Evolutionary conservation across 164 flowering plant species (phyloP), one percentile per base, ranked within the genome.

Genomic region (Nymphaea colorata): DNA sequence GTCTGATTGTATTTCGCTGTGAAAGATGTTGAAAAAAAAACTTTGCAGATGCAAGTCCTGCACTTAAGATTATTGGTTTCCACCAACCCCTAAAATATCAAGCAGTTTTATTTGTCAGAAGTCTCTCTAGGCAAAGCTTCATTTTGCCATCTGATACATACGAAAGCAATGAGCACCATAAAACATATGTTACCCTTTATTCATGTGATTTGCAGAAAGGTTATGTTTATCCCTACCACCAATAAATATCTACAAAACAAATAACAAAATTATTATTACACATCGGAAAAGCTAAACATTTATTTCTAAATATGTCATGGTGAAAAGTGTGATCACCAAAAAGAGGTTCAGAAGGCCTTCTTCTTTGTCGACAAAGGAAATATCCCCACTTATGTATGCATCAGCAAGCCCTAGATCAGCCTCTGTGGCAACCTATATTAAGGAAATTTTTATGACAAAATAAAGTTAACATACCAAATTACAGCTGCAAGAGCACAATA

Each of bases 341-440:
- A 94, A 80, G 43, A 91, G 74, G 69, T 91, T 84, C 44, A 85
- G 75, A 71, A 94, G 88, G 53, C 97, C 96, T 72, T 83, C 82
- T 67, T 87, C 81, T 74, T 86, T 81, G 72, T 90, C 94, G 42
- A 86, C 91, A 67, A 93, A 86, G 44, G 96, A 85, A 70, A 90
- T 80, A 73, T 93, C 95, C 42, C 95, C 96, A 79, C 88, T 85
- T 44, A 94, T 82, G 66, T 79, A 94, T 64, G 97, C 95, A 82
- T 94, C 99, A 65, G 96, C 99, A 72, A 94, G 89, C 76, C 99
- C 99, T 79, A 94, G 78, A 75, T 91, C 99, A 70, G 90, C 92
- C 74, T 86, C 80, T 66, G 86, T 88, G 70, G 86, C 85, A 55
- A 89, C 77, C 99, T 94, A 25, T 1, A 84, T 67, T 36, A 69